Evolutionary conservation across 306 rosid genomes (phyloP).

Genomic region (Ochetophila trinervis): DNA sequence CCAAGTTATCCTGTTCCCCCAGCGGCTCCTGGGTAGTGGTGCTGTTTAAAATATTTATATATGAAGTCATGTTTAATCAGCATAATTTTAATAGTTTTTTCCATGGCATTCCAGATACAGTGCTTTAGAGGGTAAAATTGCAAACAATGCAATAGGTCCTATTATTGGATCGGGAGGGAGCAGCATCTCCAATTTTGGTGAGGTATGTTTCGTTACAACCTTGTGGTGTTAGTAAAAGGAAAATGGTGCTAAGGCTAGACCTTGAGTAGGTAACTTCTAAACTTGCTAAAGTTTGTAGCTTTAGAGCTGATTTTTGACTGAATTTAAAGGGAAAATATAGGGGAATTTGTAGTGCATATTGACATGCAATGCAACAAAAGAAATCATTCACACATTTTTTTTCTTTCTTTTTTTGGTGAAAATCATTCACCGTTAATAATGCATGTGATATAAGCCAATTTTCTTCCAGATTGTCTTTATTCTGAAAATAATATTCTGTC

Average conservation of each 20-base stretch:
- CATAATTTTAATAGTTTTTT: neutral
- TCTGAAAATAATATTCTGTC: neutral
- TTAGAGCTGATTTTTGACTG: neutral
- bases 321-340: neutral
- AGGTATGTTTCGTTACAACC: slow-evolving; percentile 23
- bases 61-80: neutral
- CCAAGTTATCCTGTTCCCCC: slow-evolving; percentile 9
- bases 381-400: neutral
- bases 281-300: neutral
- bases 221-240: neutral
- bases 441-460: neutral
- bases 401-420: no score
- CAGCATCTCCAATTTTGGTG: slow-evolving; percentile 18
- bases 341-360: neutral
- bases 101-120: slow-evolving; percentile 17
- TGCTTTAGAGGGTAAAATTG: slow-evolving; percentile 18
- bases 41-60: neutral
- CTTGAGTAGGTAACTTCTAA: neutral
- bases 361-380: slow-evolving; percentile 5
- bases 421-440: neutral
- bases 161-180: slow-evolving; percentile 17
- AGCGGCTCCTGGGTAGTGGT: slow-evolving; percentile 23
- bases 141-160: slow-evolving; percentile 22
- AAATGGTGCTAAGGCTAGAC: neutral
- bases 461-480: neutral